Percentiles rank a stretch among this genome's conserved stretches.
phyloP scores from a whole-genome alignment of 441 rosid species.

The Sinapis alba region DNA sequence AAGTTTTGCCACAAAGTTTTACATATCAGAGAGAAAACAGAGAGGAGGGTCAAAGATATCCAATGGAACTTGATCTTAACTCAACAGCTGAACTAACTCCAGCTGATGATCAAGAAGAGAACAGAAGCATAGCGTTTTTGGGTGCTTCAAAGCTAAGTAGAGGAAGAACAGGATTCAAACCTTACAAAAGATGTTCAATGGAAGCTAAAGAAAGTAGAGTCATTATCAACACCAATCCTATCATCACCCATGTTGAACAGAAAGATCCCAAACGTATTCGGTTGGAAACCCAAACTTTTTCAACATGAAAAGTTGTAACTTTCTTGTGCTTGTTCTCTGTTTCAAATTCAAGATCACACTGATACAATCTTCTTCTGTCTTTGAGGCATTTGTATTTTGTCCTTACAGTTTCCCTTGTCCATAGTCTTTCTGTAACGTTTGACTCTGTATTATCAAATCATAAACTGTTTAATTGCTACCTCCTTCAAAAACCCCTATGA shows the following conservation, averaged over 20 bases:
- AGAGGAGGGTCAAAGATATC: conserved; percentile 40
- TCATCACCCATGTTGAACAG: conserved; percentile 57
- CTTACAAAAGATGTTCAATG: conserved; percentile 88
- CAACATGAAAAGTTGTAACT: conserved; percentile 37
- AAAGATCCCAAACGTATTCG: conserved; percentile 83
- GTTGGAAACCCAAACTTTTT: conserved; percentile 69
- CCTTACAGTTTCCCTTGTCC: conserved; percentile 19
- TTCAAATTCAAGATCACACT: conserved; percentile 4
- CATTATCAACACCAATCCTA: conserved; percentile 39
- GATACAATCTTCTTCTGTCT: background rate
- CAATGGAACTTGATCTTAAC: conserved; percentile 57
- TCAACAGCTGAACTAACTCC: conserved; percentile 36
- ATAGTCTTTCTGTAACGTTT: conserved; percentile 34
- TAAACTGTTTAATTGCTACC: conserved; percentile 7
- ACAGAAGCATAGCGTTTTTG: conserved; percentile 46
- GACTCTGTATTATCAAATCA: conserved; percentile 28
- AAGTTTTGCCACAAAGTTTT: conserved; percentile 91
- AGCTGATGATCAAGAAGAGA: conserved; percentile 48
- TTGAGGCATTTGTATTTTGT: conserved; percentile 24
- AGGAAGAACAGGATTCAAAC: conserved; percentile 86
- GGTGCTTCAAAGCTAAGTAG: conserved; percentile 58
- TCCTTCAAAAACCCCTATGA: background rate
- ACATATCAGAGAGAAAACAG: conserved; percentile 48
- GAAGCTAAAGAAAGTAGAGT: conserved; percentile 74
- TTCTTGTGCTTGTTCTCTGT: background rate